Percentiles rank a stretch among this genome's conserved stretches.
Conservation (phyloP, 1,284 basidiomycete species). For the Paramarasmius palmivorus region DNA sequence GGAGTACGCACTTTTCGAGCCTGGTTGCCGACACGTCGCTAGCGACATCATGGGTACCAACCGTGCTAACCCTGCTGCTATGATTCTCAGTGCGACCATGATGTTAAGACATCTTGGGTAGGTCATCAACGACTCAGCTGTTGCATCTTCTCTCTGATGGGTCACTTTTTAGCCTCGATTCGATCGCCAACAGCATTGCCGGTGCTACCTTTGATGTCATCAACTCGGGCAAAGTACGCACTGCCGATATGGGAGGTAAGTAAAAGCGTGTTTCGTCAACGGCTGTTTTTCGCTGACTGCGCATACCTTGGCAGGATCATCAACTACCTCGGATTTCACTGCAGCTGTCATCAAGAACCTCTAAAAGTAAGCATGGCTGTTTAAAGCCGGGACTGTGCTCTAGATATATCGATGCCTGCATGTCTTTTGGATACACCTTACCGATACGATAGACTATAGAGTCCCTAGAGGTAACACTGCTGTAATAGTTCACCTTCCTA, state of each 20-base stretch:
- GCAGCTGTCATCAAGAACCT: slow-evolving; percentile 82
- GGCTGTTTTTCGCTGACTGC: neutral
- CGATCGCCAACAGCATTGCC: slow-evolving; percentile 94
- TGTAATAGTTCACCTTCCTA: slow-evolving; percentile 13
- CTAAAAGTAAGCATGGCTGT: neutral
- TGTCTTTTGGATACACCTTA: slow-evolving; percentile 1
- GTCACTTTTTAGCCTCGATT: slow-evolving; percentile 66
- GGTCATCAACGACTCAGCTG: slow-evolving; percentile 20
- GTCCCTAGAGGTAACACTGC: neutral
- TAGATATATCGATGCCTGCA: neutral
- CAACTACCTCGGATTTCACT: slow-evolving; percentile 92
- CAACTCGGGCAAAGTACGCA: slow-evolving; percentile 86
- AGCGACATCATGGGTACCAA: slow-evolving; percentile 98
- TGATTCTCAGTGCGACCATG: slow-evolving; percentile 98
- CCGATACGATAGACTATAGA: neutral
- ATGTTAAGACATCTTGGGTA: slow-evolving; percentile 97
- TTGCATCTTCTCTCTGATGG: slow-evolving; percentile 5
- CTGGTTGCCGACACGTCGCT: slow-evolving; percentile 98
- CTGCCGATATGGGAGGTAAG: slow-evolving; percentile 94
- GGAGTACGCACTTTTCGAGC: slow-evolving; percentile 99
- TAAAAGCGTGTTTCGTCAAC: slow-evolving; percentile 18
- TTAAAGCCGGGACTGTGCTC: neutral
- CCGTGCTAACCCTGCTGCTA: slow-evolving; percentile 97
- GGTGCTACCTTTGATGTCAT: slow-evolving; percentile 94
- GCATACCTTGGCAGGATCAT: slow-evolving; percentile 53